Evolutionary conservation across 139 green algal genomes (phyloP), one percentile per base, ranked within the genome.

Genomic region (Helicosporidium sp.): DNA sequence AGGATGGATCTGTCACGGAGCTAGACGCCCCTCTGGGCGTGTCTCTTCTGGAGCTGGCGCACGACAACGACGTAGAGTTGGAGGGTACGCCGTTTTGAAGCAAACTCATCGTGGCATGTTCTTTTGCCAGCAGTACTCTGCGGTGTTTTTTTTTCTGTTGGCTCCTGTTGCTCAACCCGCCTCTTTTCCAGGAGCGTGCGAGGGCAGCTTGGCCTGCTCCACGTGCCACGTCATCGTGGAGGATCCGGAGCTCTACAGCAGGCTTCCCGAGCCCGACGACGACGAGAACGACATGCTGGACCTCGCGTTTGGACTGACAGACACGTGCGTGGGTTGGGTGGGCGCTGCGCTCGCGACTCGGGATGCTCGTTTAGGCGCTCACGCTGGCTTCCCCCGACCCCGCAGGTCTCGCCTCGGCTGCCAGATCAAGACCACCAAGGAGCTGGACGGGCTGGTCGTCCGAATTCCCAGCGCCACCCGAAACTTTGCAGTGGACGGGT

Each of bases 281-380:
- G 90, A 99, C 60, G 90, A 99, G 65, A 86, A 95, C 31, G 90
- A 99, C 61, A 96, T 96, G 86, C 69, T 96, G 27, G 86, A 96
- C 76, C 68, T 96, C 23, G 86, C 86, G 2, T 96, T 88, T 68
- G 86, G 79, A 1, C 69, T 96, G 2, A 88, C 78, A n/a, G 81
- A 93, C 43, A 93, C 80, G 83, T 91, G 40, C 61, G 95, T 93
- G 87, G 72, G 35, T 13, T 4, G 22, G 19, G n/a, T 28, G 15
- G 33, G 28, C 23, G 48, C 23, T 22, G 17, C 26, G 23, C n/a
- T n/a, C n/a, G n/a, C n/a, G n/a, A n/a, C n/a, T n/a, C n/a, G n/a
- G n/a, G n/a, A n/a, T n/a, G n/a, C n/a, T n/a, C n/a, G n/a, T n/a
- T n/a, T n/a, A n/a, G n/a, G n/a, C n/a, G n/a, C n/a, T n/a, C n/a